phyloP scores from a whole-genome alignment of 176 grass and related monocot genomes.

The Triticum urartu region DNA sequence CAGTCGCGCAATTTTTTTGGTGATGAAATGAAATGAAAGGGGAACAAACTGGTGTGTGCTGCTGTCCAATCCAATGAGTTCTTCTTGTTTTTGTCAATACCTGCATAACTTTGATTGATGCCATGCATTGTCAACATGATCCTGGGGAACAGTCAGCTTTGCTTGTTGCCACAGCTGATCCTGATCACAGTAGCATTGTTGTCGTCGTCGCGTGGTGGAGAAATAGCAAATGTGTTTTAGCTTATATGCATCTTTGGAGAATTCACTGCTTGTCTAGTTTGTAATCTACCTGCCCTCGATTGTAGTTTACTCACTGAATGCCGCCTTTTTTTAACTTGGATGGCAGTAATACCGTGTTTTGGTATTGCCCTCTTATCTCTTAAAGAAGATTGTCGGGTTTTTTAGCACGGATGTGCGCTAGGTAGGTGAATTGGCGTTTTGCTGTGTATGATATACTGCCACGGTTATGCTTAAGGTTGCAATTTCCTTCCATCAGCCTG shows the following conservation, averaged over 20 bases:
- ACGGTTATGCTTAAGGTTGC: not conserved
- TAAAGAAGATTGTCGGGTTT: too few relatives aligned
- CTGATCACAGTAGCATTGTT: too few relatives aligned
- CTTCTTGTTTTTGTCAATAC: not conserved
- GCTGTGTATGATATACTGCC: too few relatives aligned
- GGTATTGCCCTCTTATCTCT: too few relatives aligned
- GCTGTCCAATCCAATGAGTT: not conserved
- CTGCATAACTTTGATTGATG: not conserved
- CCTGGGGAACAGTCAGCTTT: not conserved
- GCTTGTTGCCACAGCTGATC: too few relatives aligned
- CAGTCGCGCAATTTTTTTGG: not conserved
- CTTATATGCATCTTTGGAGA: too few relatives aligned
- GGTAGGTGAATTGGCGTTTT: too few relatives aligned
- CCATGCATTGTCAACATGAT: not conserved
- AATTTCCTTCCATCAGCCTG: not conserved
- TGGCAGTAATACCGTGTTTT: not conserved
- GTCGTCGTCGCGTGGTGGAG: too few relatives aligned
- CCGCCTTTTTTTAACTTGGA: not conserved
- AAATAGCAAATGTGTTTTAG: too few relatives aligned
- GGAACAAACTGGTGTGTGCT: not conserved
- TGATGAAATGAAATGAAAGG: not conserved
- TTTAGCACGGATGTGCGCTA: too few relatives aligned
- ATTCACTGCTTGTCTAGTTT: too few relatives aligned
- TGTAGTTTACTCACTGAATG: not conserved
- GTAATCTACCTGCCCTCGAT: not conserved